Conservation (phyloP, 345 rosid genomes). For the Salix arbutifolia region DNA sequence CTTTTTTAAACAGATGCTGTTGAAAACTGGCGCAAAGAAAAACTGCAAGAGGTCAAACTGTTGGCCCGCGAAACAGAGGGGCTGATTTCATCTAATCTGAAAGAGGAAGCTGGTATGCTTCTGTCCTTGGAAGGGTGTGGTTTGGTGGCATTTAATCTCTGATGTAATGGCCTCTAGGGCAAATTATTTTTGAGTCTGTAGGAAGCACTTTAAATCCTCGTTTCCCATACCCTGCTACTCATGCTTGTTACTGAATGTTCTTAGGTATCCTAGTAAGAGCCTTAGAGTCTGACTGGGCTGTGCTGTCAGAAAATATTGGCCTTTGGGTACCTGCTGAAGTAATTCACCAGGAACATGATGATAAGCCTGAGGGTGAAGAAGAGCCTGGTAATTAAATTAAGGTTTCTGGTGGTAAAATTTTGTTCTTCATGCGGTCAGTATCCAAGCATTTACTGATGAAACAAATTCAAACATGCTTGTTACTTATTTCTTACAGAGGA, state of each 20-base stretch:
- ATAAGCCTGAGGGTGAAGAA: conserved; percentile 75
- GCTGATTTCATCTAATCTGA: conserved; percentile 42
- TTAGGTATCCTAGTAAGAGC: conserved; percentile 68
- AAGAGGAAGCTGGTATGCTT: conserved; percentile 72
- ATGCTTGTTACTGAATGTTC: background rate
- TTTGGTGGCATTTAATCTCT: conserved; percentile 5
- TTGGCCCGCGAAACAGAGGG: conserved; percentile 39
- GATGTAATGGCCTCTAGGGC: conserved; percentile 8
- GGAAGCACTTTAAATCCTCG: background rate
- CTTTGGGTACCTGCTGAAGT: conserved; percentile 81
- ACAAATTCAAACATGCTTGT: background rate
- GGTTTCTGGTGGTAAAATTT: background rate
- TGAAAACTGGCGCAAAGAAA: conserved; percentile 87
- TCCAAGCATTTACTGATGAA: background rate
- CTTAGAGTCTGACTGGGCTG: conserved; percentile 75
- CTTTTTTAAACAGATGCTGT: conserved; percentile 58
- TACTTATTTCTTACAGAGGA: conserved; percentile 45
- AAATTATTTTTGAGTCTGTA: background rate
- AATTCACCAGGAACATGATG: conserved; percentile 66
- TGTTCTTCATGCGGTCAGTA: background rate
- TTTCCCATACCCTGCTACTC: conserved; percentile 1
- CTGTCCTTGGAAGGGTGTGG: background rate
- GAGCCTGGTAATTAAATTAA: conserved; percentile 55
- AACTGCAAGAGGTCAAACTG: conserved; percentile 59
- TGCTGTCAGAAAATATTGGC: conserved; percentile 75